Evolutionary conservation across 768 basidiomycete genomes (phyloP), one percentile per base, ranked within the genome.

Genomic region (Stropharia rugosoannulata): DNA sequence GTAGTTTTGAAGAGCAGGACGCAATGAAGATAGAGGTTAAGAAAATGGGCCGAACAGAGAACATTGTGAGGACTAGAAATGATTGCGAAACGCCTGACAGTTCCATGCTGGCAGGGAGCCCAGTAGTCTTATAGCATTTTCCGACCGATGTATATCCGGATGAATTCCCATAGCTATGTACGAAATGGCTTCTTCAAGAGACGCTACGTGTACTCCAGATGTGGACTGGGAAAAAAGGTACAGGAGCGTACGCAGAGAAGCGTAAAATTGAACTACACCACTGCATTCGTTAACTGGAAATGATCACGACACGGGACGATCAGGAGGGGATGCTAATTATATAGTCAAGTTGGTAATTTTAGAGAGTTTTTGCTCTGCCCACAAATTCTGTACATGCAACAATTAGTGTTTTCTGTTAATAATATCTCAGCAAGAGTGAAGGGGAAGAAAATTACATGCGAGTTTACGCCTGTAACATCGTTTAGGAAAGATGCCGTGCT

Each of bases 1-100:
- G 74, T 2, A 81, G 69, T 49, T 67, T 66, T 5, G 71, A 66
- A 18, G 62, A 57, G 16, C 60, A 50, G 18, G 59, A 54, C 43
- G 44, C 59, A 27, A 56, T 53, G 27, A 39, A 42, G 39, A 54
- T 22, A 27, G 49, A 60, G 22, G 38, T 45, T 22, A 57, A 22
- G 43, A 57, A 19, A 6, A 59, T 38, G 27, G 51, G 49, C 44
- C 47, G 56, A 37, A 49, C 42, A 27, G 40, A 41, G 53, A 36
- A 37, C 54, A 55, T 55, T 10, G 36, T 19, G 50, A 41, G 3
- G 15, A 18, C 16, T 5, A 18, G 16, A 18, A 5, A 43, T 6
- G 18, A n/a, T 22, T 7, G 1, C 9, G 8, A 19, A 22, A 43
- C 10, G 18, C 16, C 42, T 5, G 41, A 42, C 41, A 42, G 16